Base-by-base conservation (phyloP, 139 green algal species). In the Chlorella sp. region DNA sequence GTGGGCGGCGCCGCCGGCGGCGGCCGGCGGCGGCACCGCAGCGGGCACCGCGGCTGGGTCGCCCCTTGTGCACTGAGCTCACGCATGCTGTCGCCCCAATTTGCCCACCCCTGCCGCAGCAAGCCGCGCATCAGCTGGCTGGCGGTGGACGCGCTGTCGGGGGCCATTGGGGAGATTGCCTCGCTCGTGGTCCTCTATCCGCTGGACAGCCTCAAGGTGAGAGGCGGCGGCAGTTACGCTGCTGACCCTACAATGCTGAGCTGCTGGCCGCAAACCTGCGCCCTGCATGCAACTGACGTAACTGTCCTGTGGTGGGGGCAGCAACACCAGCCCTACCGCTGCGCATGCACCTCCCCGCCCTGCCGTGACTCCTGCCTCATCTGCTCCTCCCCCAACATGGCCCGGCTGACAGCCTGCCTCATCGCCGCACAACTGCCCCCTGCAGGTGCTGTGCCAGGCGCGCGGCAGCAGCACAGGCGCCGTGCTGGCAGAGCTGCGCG, bases 181-280 rank as follows among this genome's bases (percentile, higher is more conserved):
- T 90, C 91, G 28, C 87, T 96, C 12, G 83, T 83, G 4, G 65
- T 92, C 7, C 83, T 96, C 3, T 96, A 95, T 47, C 93, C 93
- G 0, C 75, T 96, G 3, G 93, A 96, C 56, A 95, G 91, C 0
- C 83, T 96, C 47, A 96, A 95, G 90, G 92, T 93, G 41, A 17
- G 51, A 15, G 15, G 51, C 13, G 11, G 74, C 28, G 65, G 70
- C 11, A 51, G 44, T 51, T 51, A 51, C 44, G 9, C 44, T 51
- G n/a, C n/a, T n/a, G n/a, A n/a, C n/a, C n/a, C n/a, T n/a, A n/a
- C n/a, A n/a, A n/a, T n/a, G n/a, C n/a, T n/a, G n/a, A n/a, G n/a
- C n/a, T n/a, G n/a, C n/a, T n/a, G n/a, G n/a, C n/a, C n/a, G n/a
- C n/a, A n/a, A n/a, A n/a, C n/a, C n/a, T n/a, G n/a, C n/a, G n/a